Conservation (phyloP, 2,329 filamentous ascomycete species). For the Sporothrix humicola region DNA sequence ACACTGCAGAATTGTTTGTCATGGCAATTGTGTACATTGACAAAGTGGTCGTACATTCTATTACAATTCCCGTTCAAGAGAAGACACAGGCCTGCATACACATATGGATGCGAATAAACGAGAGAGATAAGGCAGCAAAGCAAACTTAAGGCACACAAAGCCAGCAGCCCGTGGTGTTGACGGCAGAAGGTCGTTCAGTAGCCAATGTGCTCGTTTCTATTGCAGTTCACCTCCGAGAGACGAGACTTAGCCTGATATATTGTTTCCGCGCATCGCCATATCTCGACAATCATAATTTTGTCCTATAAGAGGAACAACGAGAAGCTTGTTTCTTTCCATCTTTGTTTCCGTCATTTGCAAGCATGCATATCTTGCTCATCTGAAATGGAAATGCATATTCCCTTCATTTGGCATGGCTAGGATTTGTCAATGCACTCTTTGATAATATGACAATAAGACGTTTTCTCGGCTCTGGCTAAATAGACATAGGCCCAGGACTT, state of each 20-base stretch:
- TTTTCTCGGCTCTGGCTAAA: background rate
- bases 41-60: no score
- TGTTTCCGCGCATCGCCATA: background rate
- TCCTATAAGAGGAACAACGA: background rate
- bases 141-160: no score
- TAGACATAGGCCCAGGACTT: background rate
- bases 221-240: background rate
- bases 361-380: background rate
- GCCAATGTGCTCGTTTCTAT: background rate
- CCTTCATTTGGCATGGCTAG: conserved; percentile 10
- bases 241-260: background rate
- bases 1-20: no score
- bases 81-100: no score
- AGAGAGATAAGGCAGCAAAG: background rate
- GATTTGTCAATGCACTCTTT: background rate
- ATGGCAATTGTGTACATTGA: no score
- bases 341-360: background rate
- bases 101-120: background rate
- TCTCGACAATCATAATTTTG: background rate
- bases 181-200: no score
- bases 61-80: no score
- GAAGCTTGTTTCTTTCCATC: no score
- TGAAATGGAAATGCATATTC: conserved; percentile 3
- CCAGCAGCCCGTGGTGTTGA: no score
- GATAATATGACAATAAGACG: background rate